Conservation (phyloP, 257 asterid species). For the Penstemon eatonii region DNA sequence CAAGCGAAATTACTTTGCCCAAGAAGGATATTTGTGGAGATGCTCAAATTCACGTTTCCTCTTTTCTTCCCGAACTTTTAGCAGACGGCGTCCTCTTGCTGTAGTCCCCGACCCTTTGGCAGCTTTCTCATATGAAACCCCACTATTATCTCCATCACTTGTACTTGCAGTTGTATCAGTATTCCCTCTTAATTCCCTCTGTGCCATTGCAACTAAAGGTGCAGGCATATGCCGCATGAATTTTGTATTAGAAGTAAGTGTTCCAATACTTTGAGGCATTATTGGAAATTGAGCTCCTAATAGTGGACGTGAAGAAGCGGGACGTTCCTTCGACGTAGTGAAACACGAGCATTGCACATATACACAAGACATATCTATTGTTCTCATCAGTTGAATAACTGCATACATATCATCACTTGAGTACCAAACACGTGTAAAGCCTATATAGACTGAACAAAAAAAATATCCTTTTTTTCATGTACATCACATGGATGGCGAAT, state of each 20-base stretch:
- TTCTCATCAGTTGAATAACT: slow-evolving; percentile 27
- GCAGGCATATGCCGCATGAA: slow-evolving; percentile 23
- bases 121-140: slow-evolving; percentile 32
- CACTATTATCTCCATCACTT: slow-evolving; percentile 24
- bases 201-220: slow-evolving; percentile 33
- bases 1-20: slow-evolving; percentile 72
- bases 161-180: slow-evolving; percentile 34
- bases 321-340: slow-evolving; percentile 31
- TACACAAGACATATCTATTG: slow-evolving; percentile 35
- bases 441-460: not conserved
- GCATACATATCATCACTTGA: slow-evolving; percentile 24
- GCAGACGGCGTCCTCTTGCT: slow-evolving; percentile 81
- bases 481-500: too few species aligned
- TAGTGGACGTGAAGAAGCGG: slow-evolving; percentile 30
- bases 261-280: slow-evolving; percentile 32
- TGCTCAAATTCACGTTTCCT: slow-evolving; percentile 73
- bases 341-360: slow-evolving; percentile 32
- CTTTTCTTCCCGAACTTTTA: slow-evolving; percentile 91
- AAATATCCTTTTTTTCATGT: too few species aligned
- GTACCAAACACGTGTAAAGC: not conserved
- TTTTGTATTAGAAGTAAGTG: slow-evolving; percentile 28
- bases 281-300: slow-evolving; percentile 30
- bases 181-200: slow-evolving; percentile 34
- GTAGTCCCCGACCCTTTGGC: slow-evolving; percentile 87
- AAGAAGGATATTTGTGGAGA: slow-evolving; percentile 76